Evolutionary conservation across 2,329 filamentous ascomycete genomes (phyloP), one percentile per base, ranked within the genome.

Genomic region (Microdochium bolleyi): DNA sequence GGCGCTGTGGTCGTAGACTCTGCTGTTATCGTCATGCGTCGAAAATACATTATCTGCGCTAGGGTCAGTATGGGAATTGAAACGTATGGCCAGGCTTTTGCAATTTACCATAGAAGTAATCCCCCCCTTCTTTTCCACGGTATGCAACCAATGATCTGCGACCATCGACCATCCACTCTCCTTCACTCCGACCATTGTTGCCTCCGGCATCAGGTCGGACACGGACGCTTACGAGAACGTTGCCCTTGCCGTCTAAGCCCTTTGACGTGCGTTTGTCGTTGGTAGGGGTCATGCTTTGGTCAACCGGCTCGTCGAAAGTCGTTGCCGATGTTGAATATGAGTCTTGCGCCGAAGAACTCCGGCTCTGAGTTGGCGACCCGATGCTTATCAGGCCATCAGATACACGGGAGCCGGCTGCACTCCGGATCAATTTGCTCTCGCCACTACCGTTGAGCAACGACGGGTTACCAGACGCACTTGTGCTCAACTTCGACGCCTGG

Each of bases 181-280:
- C 83, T 55, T 94, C 88, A 8, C 81, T 73, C 54, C 82, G 79
- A 21, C 62, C 69, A 53, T 82, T 81, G 52, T 78, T 81, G n/a
- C 77, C 75, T 24, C 77, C 82, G 3, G 82, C 78, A 71, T 96
- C 92, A 27, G 94, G 94, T 30, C 94, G 83, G 44, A 97, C 92
- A 64, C 94, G 83, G 37, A 99, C 92, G 66, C 94, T 97, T 60
- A 99, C 92, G 56, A 97, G 71, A 14, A 99, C 92, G 64, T 99
- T 99, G 51, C 94, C 94, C 68, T 96, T 97, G 52, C 79, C 82
- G 62, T 96, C 91, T 2, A 58, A 30, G 34, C 68, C 62, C 61
- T 83, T 78, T 53, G 83, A 81, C 53, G 69, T 56, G 54, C 71
- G 76, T 67, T 73, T 84, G 57, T 71, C 73, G 41, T 57, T 61